phyloP scores from a whole-genome alignment of 169 alveolate genomes.

The Perkinsus olseni region DNA sequence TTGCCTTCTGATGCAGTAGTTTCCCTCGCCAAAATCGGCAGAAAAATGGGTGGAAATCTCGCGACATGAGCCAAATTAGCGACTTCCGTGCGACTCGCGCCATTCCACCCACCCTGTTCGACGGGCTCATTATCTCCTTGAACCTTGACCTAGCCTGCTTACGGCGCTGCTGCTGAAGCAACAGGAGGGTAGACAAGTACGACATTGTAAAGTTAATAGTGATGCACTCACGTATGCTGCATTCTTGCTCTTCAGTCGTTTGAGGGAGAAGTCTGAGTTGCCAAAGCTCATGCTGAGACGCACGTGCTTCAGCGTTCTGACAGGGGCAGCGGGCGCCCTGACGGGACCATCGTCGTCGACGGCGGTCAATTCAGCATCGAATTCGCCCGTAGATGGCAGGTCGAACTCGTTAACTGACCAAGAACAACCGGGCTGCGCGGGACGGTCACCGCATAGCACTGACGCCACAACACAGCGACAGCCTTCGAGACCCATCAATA shows the following conservation, averaged over 20 bases:
- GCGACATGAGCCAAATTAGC: too few species aligned
- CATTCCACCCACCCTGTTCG: not conserved
- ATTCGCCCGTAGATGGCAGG: not conserved
- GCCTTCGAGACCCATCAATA: too few species aligned
- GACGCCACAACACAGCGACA: too few species aligned
- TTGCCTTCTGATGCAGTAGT: too few species aligned
- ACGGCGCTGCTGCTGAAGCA: not conserved
- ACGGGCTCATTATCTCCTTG: not conserved
- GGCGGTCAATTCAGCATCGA: not conserved
- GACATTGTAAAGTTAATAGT: too few species aligned
- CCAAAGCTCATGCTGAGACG: not conserved
- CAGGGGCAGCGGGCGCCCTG: not conserved
- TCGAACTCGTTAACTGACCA: not conserved
- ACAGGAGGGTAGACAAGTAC: not conserved
- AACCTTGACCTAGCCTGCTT: not conserved
- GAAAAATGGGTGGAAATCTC: too few species aligned
- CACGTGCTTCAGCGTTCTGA: not conserved
- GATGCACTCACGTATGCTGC: too few species aligned
- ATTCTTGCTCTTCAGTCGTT: not conserved
- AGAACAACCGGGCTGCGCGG: not conserved
- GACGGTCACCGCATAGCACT: too few species aligned
- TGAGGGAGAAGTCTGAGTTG: not conserved
- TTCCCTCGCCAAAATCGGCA: too few species aligned
- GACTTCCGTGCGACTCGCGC: not conserved
- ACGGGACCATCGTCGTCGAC: not conserved